Evolutionary conservation across 1,139 yeast species (phyloP).

Genomic region (Kodamaea ohmeri): DNA sequence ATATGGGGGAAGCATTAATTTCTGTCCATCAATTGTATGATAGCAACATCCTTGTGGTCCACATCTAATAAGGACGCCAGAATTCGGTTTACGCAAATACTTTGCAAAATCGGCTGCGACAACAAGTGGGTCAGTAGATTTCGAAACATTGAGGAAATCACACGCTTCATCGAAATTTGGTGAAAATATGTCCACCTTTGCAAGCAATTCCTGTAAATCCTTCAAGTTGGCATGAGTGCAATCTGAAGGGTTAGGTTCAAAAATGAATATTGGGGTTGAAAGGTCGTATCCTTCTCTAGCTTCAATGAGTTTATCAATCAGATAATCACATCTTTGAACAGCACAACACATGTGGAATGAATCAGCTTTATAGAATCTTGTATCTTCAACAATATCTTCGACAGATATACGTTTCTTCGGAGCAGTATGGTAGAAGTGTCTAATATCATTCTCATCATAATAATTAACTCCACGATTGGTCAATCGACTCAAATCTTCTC

Average conservation of each 20-base stretch:
- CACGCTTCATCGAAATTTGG: constrained; percentile 89
- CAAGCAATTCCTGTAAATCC: constrained; percentile 40
- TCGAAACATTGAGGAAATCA: constrained; percentile 39
- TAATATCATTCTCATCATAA: constrained; percentile 61
- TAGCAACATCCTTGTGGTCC: constrained; percentile 64
- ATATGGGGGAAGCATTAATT: constrained; percentile 66
- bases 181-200: constrained; percentile 58
- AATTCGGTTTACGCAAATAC: constrained; percentile 34
- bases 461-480: constrained; percentile 84
- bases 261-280: constrained; percentile 47
- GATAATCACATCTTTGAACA: constrained; percentile 53
- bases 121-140: constrained; percentile 13
- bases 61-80: constrained; percentile 63
- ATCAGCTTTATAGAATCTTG: constrained; percentile 35
- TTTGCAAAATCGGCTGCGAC: constrained; percentile 44
- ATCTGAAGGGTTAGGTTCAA: constrained; percentile 86
- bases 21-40: constrained; percentile 16
- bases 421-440: constrained; percentile 47
- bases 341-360: constrained; percentile 77
- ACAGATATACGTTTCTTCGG: constrained; percentile 65
- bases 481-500: constrained; percentile 49
- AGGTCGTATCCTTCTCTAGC: constrained; percentile 15
- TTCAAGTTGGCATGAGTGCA: constrained; percentile 53
- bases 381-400: constrained; percentile 49
- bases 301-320: constrained; percentile 34